Evolutionary conservation across 2,329 filamentous ascomycete species (phyloP).

Genomic region (Colletotrichum lini): DNA sequence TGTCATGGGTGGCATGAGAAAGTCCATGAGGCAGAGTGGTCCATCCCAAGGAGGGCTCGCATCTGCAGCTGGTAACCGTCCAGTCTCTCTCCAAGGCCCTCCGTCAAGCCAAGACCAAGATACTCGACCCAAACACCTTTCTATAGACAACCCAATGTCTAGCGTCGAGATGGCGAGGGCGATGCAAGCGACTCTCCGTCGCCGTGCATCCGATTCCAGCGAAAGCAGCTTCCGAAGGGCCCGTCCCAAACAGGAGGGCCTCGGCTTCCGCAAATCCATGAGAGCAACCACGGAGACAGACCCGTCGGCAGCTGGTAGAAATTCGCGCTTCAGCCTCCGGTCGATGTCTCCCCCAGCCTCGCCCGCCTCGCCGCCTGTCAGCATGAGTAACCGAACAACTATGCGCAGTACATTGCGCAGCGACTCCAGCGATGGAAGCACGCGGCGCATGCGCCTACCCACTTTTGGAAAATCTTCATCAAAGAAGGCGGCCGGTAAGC

Average conservation of each 20-base stretch:
- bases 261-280: conserved; percentile 82
- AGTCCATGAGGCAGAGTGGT: conserved; percentile 44
- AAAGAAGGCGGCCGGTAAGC: conserved; percentile 50
- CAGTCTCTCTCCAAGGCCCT: conserved; percentile 33
- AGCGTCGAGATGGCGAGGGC: conserved; percentile 42
- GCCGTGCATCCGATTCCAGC: conserved; percentile 75
- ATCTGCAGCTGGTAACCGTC: neutral
- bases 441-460: conserved; percentile 57
- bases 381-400: conserved; percentile 58
- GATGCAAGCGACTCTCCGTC: conserved; percentile 57
- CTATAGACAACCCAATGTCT: conserved; percentile 35
- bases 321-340: conserved; percentile 74
- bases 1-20: conserved; percentile 49
- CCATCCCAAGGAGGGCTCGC: neutral
- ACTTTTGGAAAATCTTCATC: conserved; percentile 58
- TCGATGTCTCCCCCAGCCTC: conserved; percentile 78
- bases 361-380: conserved; percentile 56
- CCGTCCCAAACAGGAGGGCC: conserved; percentile 63
- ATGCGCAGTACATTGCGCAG: conserved; percentile 60
- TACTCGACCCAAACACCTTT: conserved; percentile 14
- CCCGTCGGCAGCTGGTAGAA: conserved; percentile 16
- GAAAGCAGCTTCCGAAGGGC: conserved; percentile 87
- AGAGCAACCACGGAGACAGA: conserved; percentile 66
- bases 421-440: conserved; percentile 54
- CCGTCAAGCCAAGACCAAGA: conserved; percentile 6